Evolutionary conservation across 2,329 filamentous ascomycete species (phyloP), one percentile per base, ranked within the genome.

Genomic region (Aspergillaceae sp.): DNA sequence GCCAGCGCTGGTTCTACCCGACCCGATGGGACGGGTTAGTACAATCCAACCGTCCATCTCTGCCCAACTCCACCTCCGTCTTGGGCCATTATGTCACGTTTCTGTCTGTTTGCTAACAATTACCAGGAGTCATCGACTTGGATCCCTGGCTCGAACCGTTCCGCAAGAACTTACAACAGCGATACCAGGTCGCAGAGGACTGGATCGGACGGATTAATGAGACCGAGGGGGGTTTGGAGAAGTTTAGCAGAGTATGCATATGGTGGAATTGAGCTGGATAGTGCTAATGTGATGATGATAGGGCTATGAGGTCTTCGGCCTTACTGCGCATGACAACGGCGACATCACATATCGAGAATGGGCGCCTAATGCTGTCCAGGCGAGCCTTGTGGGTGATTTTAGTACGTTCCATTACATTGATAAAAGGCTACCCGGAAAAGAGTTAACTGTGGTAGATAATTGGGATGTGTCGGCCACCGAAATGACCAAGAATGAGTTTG

Each of bases 291-390:
- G 19, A 19, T 19, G 19, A 19, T 19, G 19, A 19, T 19, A 19
- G 19, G 91, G 92, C 40, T 85, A 81, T 51, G 88, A 97, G 62
- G 83, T 77, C 51, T 95, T 86, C 62, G 92, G 92, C 46, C 80
- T 98, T 68, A 88, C 87, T 56, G 83, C 92, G 49, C 77, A 84
- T 62, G 73, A 80, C 45, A 82, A 94, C 59, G 87, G 87, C 65
- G 89, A 90, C 66, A 88, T 98, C 55, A 75, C 77, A 48, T 98
- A 98, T 69, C 80, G 88, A 56, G 92, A 98, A 77, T 98, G 92
- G 92, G 92, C 92, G 1, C 90, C 92, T 28, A 94, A 89, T 73
- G 91, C 89, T 45, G 74, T 80, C 36, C 77, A 86, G 60, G 92
- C 92, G 42, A 89, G 83, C 64, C 77, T 98, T 44, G 84, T 94